A percentile compares a stretch with the other conserved stretches of the same genome.
Evolutionary conservation across 2,329 filamentous ascomycete genomes (phyloP).

Genomic region (Emergomyces pasteurianus): DNA sequence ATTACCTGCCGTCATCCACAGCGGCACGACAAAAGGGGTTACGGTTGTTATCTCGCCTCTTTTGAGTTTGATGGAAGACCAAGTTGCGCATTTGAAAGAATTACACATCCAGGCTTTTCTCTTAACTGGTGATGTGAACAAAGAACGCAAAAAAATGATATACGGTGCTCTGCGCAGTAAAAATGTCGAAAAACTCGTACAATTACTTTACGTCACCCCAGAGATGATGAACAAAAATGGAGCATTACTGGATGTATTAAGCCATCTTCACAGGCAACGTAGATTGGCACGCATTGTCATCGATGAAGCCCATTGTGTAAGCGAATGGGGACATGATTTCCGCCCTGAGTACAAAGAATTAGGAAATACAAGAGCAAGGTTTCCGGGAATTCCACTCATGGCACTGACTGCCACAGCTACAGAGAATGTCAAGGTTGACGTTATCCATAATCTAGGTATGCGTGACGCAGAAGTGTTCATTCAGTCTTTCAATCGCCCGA

Average conservation of each 20-base stretch:
- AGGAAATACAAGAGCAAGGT: constrained; percentile 58
- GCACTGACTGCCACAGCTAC: constrained; percentile 93
- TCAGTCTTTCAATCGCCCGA: constrained; percentile 95
- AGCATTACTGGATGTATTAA: constrained; percentile 53
- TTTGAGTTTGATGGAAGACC: constrained; percentile 93
- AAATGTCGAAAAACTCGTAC: constrained; percentile 62
- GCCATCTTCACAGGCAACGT: constrained; percentile 53
- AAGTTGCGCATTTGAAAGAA: constrained; percentile 68
- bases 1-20: constrained; percentile 70
- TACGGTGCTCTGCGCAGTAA: constrained; percentile 50
- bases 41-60: constrained; percentile 93
- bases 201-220: constrained; percentile 88
- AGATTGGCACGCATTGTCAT: constrained; percentile 87
- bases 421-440: constrained; percentile 79
- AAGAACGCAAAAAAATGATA: constrained; percentile 52
- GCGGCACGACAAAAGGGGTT: constrained; percentile 70
- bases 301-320: constrained; percentile 98
- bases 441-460: constrained; percentile 84
- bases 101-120: constrained; percentile 67
- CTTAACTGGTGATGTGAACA: constrained; percentile 64
- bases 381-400: constrained; percentile 77
- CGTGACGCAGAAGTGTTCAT: constrained; percentile 64
- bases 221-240: constrained; percentile 87
- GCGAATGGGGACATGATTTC: constrained; percentile 98
- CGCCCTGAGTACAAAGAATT: constrained; percentile 88